Percentiles rank a stretch among this genome's conserved stretches.
Evolutionary conservation across 2,329 filamentous ascomycete species (phyloP).

Genomic region (Sporothrix schenckii): DNA sequence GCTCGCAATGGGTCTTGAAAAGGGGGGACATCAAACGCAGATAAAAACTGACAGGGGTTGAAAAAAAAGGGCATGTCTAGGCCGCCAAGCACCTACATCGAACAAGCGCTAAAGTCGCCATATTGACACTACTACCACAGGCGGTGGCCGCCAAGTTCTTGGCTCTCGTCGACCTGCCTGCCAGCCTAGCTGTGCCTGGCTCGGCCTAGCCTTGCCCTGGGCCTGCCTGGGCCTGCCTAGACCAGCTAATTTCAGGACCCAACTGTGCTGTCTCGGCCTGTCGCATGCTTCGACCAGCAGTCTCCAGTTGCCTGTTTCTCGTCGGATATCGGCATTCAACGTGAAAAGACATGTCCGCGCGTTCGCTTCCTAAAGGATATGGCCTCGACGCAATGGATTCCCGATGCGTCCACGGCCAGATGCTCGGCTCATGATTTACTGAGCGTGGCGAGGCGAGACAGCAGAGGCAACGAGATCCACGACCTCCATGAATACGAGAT

Average conservation of each 20-base stretch:
- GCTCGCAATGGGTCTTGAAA: neutral
- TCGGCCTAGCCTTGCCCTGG: neutral
- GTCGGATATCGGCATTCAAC: no score
- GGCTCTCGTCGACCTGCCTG: neutral
- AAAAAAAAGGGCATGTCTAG: neutral
- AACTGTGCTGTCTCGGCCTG: neutral
- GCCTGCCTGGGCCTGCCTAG: neutral
- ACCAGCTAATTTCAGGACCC: neutral
- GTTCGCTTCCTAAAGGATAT: no score
- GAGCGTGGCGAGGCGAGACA: no score
- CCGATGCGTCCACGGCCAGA: no score
- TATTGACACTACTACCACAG: neutral
- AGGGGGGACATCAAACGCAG: conserved; percentile 4
- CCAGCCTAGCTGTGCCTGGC: neutral
- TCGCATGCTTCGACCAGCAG: conserved; percentile 3
- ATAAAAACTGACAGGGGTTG: neutral
- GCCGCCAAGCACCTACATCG: neutral
- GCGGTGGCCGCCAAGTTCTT: neutral
- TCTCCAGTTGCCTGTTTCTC: neutral
- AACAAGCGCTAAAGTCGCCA: neutral
- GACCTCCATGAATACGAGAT: no score
- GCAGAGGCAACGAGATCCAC: no score
- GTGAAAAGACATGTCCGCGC: no score
- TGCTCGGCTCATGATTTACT: no score
- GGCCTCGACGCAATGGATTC: no score